Conservation (phyloP, 1,284 basidiomycete genomes). For the Stereum hirsutum region DNA sequence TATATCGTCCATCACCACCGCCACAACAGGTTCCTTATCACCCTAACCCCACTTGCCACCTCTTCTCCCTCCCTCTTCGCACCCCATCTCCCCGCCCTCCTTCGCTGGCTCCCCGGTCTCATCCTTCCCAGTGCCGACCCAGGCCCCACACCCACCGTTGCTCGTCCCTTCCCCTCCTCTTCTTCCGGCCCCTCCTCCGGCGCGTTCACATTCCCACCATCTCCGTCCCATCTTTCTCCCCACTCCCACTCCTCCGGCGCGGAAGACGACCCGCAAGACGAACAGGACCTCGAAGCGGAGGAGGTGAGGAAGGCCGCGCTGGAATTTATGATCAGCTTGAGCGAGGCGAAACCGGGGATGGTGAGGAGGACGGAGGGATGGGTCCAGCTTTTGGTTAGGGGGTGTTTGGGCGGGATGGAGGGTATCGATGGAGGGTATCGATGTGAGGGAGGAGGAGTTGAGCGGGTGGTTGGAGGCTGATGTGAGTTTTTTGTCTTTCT, state of each 20-base stretch:
- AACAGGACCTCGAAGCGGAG: conserved; percentile 39
- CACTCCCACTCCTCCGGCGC: conserved; percentile 12
- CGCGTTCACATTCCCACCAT: conserved; percentile 51
- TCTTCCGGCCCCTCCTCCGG: too few relatives aligned
- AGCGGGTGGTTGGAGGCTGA: conserved; percentile 66
- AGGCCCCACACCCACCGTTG: conserved; percentile 67
- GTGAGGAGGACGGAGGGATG: conserved; percentile 59
- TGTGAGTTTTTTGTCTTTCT: conserved; percentile 36
- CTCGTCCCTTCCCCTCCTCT: conserved; percentile 46
- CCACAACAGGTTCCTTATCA: conserved; percentile 55
- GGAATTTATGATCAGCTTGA: conserved; percentile 72
- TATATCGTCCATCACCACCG: too few relatives aligned
- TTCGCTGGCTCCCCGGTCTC: conserved; percentile 57
- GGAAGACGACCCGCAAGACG: too few relatives aligned
- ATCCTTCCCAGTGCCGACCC: conserved; percentile 56
- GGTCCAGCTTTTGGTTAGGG: conserved; percentile 57
- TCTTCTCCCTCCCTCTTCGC: conserved; percentile 59
- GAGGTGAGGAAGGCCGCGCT: conserved; percentile 56
- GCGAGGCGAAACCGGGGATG: conserved; percentile 59
- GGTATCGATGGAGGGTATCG: too few relatives aligned
- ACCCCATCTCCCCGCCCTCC: conserved; percentile 50
- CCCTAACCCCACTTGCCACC: conserved; percentile 64
- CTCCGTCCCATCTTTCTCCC: conserved; percentile 15
- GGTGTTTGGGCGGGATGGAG: conserved; percentile 74
- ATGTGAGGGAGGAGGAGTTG: conserved; percentile 48